Percentiles rank a stretch among this genome's conserved stretches.
These are phyloP conservation scores for Haplographium delicatum DNA, from an alignment of 495 filamentous ascomycete genomes.

Conservation along the genomic window DNA sequence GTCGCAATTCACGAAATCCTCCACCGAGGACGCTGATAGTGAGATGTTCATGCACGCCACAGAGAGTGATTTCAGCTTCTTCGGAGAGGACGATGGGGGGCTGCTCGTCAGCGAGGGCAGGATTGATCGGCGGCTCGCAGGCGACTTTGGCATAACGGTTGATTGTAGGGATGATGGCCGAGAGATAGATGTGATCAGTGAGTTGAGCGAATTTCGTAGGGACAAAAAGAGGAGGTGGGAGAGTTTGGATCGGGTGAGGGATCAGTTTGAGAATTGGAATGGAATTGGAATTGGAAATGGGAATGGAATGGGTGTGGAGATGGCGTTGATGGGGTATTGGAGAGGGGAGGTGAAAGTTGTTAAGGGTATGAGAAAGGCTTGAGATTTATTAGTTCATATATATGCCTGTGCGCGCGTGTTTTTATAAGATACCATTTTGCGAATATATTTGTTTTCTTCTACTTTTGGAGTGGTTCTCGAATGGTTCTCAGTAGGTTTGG, in stretches of 20 bases:
- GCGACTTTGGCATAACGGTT: constrained; percentile 6
- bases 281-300: background rate
- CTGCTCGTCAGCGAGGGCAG: constrained; percentile 30
- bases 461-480: too few relatives aligned
- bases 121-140: constrained; percentile 3
- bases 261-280: background rate
- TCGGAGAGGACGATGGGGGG: constrained; percentile 55
- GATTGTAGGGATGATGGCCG: constrained; percentile 3
- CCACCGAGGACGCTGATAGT: constrained; percentile 55
- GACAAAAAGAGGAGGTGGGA: constrained; percentile 14
- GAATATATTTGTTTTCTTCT: too few relatives aligned
- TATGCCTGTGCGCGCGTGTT: too few relatives aligned
- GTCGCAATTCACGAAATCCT: constrained; percentile 46
- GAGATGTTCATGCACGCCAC: constrained; percentile 58
- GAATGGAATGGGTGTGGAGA: constrained; percentile 12
- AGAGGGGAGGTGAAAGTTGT: constrained; percentile 20
- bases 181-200: constrained; percentile 12
- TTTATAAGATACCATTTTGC: background rate
- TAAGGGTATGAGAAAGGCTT: background rate
- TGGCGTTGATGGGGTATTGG: constrained; percentile 15
- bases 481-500: too few relatives aligned
- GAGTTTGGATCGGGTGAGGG: background rate
- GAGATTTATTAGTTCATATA: too few relatives aligned
- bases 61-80: constrained; percentile 59
- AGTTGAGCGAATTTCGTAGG: constrained; percentile 11